A percentile compares a stretch with the other conserved stretches of the same genome.
Conservation (phyloP, 768 basidiomycete genomes). For the Pleurotus eryngii region DNA sequence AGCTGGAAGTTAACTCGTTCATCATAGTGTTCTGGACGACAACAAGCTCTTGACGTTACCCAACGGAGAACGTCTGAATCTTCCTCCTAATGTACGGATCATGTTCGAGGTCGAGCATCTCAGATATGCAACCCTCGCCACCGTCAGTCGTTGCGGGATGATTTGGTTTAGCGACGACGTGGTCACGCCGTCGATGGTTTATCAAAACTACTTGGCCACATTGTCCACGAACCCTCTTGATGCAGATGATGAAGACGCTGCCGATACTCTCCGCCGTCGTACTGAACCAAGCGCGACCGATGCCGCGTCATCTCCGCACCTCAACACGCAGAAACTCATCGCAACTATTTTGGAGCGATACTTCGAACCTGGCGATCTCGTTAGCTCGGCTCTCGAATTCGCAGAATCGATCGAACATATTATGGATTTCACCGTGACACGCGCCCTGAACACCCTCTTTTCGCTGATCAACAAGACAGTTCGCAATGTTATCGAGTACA, state of each 20-base stretch:
- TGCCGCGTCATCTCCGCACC: conserved; percentile 53
- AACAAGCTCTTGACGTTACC: conserved; percentile 97
- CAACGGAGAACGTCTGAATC: conserved; percentile 95
- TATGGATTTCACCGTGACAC: conserved; percentile 95
- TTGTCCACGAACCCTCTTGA: conserved; percentile 76
- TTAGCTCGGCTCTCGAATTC: conserved; percentile 72
- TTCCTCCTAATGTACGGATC: conserved; percentile 95
- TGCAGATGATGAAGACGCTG: conserved; percentile 81
- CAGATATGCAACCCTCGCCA: conserved; percentile 94
- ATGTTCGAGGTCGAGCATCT: conserved; percentile 99
- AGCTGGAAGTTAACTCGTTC: conserved; percentile 7
- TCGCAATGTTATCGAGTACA: conserved; percentile 92
- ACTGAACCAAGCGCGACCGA: conserved; percentile 45
- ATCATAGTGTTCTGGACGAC: conserved; percentile 88
- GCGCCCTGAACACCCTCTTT: conserved; percentile 94
- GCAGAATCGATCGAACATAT: conserved; percentile 92
- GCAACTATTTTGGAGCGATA: conserved; percentile 74
- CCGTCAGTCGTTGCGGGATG: conserved; percentile 99
- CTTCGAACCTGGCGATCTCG: conserved; percentile 80
- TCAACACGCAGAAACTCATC: conserved; percentile 74
- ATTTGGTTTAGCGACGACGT: conserved; percentile 99
- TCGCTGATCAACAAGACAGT: conserved; percentile 95
- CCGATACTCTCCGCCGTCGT: conserved; percentile 62
- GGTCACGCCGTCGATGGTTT: conserved; percentile 88
- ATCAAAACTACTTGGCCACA: conserved; percentile 80